Evolutionary conservation across 345 rosid species (phyloP).

Genomic region (Cardamine chenopodiifolia): DNA sequence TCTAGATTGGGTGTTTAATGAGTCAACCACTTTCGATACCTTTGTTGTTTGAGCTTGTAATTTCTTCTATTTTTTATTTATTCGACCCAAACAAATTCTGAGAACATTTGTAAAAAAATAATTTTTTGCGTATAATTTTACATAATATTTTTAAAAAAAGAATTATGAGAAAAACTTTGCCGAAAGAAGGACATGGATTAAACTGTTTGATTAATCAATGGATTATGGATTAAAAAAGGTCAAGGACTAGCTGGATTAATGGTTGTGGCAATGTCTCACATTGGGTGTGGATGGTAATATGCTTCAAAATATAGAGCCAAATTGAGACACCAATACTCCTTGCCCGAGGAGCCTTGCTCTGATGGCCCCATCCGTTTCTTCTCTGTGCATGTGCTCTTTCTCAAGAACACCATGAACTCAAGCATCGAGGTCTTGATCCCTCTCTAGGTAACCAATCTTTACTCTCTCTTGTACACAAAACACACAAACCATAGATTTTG

Average conservation of each 20-base stretch:
- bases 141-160: not conserved
- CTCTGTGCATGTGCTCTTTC: slow-evolving; percentile 40
- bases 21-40: too few species aligned
- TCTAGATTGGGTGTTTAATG: too few species aligned
- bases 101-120: too few species aligned
- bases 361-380: slow-evolving; percentile 37
- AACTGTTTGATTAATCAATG: not conserved
- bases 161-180: not conserved
- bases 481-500: too few species aligned
- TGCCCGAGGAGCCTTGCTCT: slow-evolving; percentile 41
- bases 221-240: slow-evolving; percentile 19
- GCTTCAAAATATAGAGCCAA: slow-evolving; percentile 39
- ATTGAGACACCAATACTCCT: slow-evolving; percentile 33
- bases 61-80: too few species aligned
- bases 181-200: not conserved
- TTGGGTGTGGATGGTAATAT: slow-evolving; percentile 45
- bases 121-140: too few species aligned
- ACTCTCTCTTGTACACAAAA: not conserved
- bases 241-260: slow-evolving; percentile 34
- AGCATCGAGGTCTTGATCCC: slow-evolving; percentile 42
- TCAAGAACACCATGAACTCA: slow-evolving; percentile 44
- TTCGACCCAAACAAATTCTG: too few species aligned
- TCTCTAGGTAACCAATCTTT: slow-evolving; percentile 34
- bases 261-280: slow-evolving; percentile 37
- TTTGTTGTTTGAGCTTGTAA: too few species aligned